Base-by-base conservation (phyloP, 2,329 filamentous ascomycete species). In the Elsinoe batatas region DNA sequence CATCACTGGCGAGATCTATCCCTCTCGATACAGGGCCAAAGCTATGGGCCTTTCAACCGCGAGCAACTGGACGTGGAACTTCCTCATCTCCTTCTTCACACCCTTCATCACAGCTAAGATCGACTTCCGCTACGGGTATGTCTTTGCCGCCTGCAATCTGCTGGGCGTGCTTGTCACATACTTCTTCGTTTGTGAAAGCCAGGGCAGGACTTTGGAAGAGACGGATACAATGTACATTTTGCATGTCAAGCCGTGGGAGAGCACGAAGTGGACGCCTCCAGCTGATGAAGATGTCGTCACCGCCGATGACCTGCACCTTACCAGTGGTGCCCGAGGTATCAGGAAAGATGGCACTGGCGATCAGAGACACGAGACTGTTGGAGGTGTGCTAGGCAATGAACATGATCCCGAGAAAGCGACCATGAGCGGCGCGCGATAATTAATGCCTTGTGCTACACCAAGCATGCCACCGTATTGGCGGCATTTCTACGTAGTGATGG, bases 1-100 rank as follows among this genome's bases (percentile, higher is more conserved):
- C 54, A 75, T 84, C 20, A 79, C 82, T 46, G 79, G 80, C 4
- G 81, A 84, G 64, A 77, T 87, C 51, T 87, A 84, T 66, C 82
- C 79, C 0, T 79, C 78, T 10, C 74, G 81, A 12, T 83, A 83
- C 63, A 40, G 64, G 8, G 64, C 78, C 75, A 30, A 65, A 50
- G 61, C 60, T 11, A 83, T 83, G 75, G 80, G 79, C 1, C 66
- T 84, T 1, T 76, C 79, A 0, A 84, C 81, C 0, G 76, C 79
- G 0, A 77, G 76, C 61, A 85, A 85, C 68, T 85, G 82, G 82
- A 72, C 76, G 32, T 68, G 63, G 64, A 68, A 68, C 51, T 70
- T 68, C 59, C 58, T 69, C 8, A 64, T 69, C 50, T 60, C 63
- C 18, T 71, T 69, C 63, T 70, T 70, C 61, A 70, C 68, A 13